A percentile compares a stretch with the other conserved stretches of the same genome.
phyloP scores from a whole-genome alignment of 768 basidiomycete genomes.

The Dacryopinax spathularia region DNA sequence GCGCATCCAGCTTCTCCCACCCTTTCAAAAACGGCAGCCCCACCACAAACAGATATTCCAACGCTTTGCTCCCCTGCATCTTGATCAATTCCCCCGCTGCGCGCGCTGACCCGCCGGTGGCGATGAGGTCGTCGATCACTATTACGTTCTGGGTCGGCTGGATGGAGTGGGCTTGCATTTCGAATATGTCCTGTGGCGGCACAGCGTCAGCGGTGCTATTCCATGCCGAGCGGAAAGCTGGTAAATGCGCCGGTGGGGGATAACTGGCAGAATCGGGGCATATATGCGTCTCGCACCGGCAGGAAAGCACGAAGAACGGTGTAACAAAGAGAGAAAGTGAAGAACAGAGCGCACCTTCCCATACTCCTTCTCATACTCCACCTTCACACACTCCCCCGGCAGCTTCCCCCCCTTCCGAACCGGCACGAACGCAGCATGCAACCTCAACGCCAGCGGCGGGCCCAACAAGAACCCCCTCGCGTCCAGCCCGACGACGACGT shows the following conservation, averaged over 20 bases:
- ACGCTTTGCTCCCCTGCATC: conserved; percentile 65
- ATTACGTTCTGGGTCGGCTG: conserved; percentile 68
- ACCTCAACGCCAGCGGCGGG: conserved; percentile 74
- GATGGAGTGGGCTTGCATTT: conserved; percentile 85
- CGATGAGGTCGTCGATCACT: conserved; percentile 88
- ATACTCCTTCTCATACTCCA: conserved; percentile 83
- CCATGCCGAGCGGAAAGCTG: neutral
- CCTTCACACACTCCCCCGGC: conserved; percentile 67
- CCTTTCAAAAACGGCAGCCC: conserved; percentile 67
- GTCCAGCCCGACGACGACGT: conserved; percentile 89
- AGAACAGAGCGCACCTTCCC: conserved; percentile 41
- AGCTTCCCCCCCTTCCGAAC: conserved; percentile 90
- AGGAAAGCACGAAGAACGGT: neutral
- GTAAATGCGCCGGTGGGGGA: neutral
- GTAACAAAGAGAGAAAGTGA: neutral
- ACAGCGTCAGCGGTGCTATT: neutral
- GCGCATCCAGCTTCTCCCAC: conserved; percentile 63
- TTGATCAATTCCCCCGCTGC: conserved; percentile 82
- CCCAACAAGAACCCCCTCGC: conserved; percentile 92
- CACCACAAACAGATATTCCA: conserved; percentile 92
- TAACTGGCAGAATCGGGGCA: too few relatives aligned
- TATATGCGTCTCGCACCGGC: too few relatives aligned
- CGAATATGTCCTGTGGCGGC: conserved; percentile 66
- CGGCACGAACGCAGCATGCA: conserved; percentile 90
- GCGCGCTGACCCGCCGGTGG: conserved; percentile 88